phyloP scores from a whole-genome alignment of 139 green algal genomes.

The Tetradesmus lagerheimii region DNA sequence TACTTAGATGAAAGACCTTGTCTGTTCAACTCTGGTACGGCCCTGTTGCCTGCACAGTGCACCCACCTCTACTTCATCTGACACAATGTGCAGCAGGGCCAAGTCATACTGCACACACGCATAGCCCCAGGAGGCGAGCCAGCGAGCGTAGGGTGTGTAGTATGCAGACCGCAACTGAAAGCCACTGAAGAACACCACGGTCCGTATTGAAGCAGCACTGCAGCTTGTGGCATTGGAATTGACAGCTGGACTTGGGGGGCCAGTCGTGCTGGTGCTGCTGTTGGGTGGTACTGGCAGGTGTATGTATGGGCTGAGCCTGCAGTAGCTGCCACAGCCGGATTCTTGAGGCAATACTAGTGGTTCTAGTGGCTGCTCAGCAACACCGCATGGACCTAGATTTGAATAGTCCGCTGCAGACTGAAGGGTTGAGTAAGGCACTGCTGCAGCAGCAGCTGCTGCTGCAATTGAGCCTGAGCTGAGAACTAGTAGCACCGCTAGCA shows the following conservation, averaged over 20 bases:
- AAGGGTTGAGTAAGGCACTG: too few species aligned
- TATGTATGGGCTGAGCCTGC: neutral
- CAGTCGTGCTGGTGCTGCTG: neutral
- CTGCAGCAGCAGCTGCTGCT: neutral
- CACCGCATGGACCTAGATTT: neutral
- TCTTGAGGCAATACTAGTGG: neutral
- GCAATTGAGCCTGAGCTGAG: neutral
- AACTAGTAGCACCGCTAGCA: neutral
- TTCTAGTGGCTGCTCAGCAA: neutral
- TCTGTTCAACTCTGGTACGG: too few species aligned
- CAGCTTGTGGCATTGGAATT: neutral
- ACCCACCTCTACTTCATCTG: constrained; percentile 32
- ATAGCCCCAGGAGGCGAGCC: constrained; percentile 45
- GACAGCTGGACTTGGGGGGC: neutral
- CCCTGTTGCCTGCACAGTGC: too few species aligned
- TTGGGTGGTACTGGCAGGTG: neutral
- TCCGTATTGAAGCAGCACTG: neutral
- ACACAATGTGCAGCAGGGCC: constrained; percentile 13
- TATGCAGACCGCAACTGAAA: constrained; percentile 39
- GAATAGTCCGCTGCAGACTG: neutral
- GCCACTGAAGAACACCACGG: constrained; percentile 31
- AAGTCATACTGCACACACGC: constrained; percentile 48
- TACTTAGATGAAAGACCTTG: too few species aligned
- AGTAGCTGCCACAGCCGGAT: constrained; percentile 16
- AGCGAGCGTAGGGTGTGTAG: constrained; percentile 35